Evolutionary conservation across 495 filamentous ascomycete species (phyloP).

Genomic region (Friedmanniomyces simplex): DNA sequence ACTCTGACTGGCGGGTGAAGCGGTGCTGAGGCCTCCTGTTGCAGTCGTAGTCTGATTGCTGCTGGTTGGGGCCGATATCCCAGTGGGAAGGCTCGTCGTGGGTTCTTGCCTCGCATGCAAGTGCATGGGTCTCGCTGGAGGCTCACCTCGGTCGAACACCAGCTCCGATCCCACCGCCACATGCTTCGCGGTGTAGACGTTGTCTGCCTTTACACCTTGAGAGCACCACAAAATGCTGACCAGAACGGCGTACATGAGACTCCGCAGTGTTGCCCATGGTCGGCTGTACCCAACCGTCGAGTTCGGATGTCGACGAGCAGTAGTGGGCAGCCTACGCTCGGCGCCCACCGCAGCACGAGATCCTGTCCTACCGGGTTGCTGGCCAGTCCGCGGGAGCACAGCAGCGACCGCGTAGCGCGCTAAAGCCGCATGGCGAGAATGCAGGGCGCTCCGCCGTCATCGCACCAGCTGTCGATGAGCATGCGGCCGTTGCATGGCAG

Average conservation of each 20-base stretch:
- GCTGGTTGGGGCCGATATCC: background rate
- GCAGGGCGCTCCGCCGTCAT: background rate
- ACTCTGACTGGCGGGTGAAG: background rate
- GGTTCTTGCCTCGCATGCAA: conserved; percentile 10
- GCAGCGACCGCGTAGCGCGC: background rate
- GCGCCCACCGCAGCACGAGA: background rate
- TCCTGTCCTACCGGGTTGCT: background rate
- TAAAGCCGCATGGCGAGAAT: conserved; percentile 6
- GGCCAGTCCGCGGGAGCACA: background rate
- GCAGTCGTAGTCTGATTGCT: background rate
- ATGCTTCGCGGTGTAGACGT: background rate
- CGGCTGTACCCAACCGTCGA: too few relatives aligned
- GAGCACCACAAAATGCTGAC: conserved; percentile 1
- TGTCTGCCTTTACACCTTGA: background rate
- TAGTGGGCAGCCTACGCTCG: background rate
- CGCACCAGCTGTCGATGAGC: background rate
- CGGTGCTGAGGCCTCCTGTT: background rate
- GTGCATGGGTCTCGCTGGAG: conserved; percentile 5
- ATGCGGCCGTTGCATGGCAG: conserved; percentile 6
- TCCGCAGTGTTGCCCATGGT: conserved; percentile 5
- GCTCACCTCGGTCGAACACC: conserved; percentile 13
- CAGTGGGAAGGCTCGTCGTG: background rate
- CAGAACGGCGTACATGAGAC: background rate
- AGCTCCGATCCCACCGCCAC: conserved; percentile 1
- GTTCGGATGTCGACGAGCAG: background rate